phyloP scores from a whole-genome alignment of 176 grass and related monocot species.

The Oryza rufipogon region DNA sequence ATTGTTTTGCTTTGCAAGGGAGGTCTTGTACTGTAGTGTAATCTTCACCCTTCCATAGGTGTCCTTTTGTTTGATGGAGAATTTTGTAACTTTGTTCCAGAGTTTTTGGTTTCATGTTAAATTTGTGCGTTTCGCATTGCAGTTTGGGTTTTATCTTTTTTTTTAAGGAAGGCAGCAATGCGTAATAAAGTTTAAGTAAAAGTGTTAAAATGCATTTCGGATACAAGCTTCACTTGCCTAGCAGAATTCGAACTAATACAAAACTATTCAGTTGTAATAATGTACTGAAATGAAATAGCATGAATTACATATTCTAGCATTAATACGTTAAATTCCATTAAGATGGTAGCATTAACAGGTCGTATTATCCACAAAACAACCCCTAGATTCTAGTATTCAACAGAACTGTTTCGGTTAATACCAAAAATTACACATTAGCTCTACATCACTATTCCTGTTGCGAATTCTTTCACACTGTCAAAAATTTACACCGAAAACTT shows the following conservation, averaged over 20 bases:
- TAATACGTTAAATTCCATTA: not conserved
- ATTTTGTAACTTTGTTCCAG: not conserved
- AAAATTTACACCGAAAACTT: not conserved
- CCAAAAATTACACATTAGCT: not conserved
- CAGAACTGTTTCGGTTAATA: not conserved
- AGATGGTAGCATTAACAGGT: not conserved
- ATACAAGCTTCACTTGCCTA: not conserved
- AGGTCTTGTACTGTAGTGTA: not conserved
- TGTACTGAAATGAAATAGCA: not conserved
- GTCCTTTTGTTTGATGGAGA: not conserved
- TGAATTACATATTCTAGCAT: not conserved
- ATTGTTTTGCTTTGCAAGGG: conserved; percentile 23
- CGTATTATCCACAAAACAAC: not conserved
- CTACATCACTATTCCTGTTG: not conserved
- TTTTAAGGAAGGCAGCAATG: too few relatives aligned
- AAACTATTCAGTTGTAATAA: not conserved
- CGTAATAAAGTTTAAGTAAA: too few relatives aligned
- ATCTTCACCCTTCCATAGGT: not conserved
- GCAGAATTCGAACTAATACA: not conserved
- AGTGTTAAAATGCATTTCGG: not conserved
- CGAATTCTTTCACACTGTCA: not conserved
- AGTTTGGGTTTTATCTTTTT: too few relatives aligned
- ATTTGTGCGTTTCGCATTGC: not conserved
- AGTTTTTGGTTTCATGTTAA: not conserved
- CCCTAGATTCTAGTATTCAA: not conserved